These are phyloP conservation scores for Aureobasidium sp. DNA, from an alignment of 2,329 filamentous ascomycete species.

Conservation along the genomic window DNA sequence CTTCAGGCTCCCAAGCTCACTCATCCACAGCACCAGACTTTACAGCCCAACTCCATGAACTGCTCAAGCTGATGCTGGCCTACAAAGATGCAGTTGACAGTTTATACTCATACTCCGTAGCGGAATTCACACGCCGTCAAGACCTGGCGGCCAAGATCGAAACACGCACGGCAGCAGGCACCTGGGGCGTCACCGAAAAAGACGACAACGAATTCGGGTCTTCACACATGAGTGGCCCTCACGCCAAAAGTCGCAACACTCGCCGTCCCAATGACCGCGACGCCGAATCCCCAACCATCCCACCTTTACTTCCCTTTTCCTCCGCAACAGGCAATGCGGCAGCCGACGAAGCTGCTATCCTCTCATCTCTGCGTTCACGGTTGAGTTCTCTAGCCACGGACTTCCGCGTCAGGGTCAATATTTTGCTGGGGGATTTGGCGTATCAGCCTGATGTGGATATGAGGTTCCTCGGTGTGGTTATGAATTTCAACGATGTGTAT, in stretches of 20 bases:
- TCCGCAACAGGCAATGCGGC: constrained; percentile 25
- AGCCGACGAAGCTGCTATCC: constrained; percentile 52
- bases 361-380: constrained; percentile 67
- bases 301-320: constrained; percentile 29
- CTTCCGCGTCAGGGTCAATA: constrained; percentile 69
- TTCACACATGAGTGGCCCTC: constrained; percentile 5
- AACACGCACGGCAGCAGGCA: constrained; percentile 54
- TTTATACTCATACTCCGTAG: constrained; percentile 88
- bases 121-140: constrained; percentile 87
- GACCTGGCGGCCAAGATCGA: constrained; percentile 69
- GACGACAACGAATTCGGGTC: constrained; percentile 32
- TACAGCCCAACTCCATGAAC: constrained; percentile 82
- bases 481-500: constrained; percentile 99
- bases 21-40: constrained; percentile 45
- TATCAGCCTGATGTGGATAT: constrained; percentile 94
- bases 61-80: constrained; percentile 85
- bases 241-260: constrained; percentile 6
- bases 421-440: constrained; percentile 79
- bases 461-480: constrained; percentile 88
- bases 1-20: constrained; percentile 25
- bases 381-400: constrained; percentile 63
- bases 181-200: constrained; percentile 55
- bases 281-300: constrained; percentile 35
- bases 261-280: constrained; percentile 20
- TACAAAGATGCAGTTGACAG: constrained; percentile 93